A percentile compares a stretch with the other conserved stretches of the same genome.
These are phyloP conservation scores for Penicillium aurantiogriseum DNA, from an alignment of 2,329 filamentous ascomycete species.

Conservation along the genomic window DNA sequence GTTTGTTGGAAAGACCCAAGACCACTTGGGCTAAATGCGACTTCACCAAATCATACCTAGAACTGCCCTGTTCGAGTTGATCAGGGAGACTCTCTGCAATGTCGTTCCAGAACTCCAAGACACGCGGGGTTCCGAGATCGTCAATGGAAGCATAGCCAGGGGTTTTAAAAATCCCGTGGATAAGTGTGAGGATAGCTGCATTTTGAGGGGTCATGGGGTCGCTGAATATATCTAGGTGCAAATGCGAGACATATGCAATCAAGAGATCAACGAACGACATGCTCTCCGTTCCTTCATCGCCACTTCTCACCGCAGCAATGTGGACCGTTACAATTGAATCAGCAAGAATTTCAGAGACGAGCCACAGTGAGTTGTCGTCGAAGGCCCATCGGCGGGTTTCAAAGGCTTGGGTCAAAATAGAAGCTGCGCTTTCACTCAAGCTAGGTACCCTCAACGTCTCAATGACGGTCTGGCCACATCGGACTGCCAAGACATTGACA, in stretches of 20 bases:
- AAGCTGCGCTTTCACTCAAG: constrained; percentile 22
- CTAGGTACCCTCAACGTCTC: constrained; percentile 24
- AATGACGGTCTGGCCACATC: constrained; percentile 36
- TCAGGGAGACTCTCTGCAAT: constrained; percentile 41
- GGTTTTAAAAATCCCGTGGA: constrained; percentile 41
- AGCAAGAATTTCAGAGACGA: constrained; percentile 22
- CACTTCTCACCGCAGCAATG: constrained; percentile 33
- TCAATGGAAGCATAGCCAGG: constrained; percentile 44
- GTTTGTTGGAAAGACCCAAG: constrained; percentile 43
- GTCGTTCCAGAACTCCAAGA: constrained; percentile 46
- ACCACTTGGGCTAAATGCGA: constrained; percentile 41
- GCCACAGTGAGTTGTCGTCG: constrained; percentile 12
- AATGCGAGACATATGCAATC: constrained; percentile 36
- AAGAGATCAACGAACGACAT: constrained; percentile 44
- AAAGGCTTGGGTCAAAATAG: constrained; percentile 21
- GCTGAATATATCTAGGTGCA: constrained; percentile 33
- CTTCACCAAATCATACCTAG: constrained; percentile 34
- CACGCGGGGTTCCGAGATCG: constrained; percentile 37
- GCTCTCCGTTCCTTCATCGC: constrained; percentile 38
- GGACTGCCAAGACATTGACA: constrained; percentile 24
- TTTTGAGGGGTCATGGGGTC: constrained; percentile 33
- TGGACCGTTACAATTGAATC: constrained; percentile 33
- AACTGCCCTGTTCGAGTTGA: constrained; percentile 28
- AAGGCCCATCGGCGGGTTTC: constrained; percentile 24
- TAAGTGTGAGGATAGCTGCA: constrained; percentile 34